phyloP scores from a whole-genome alignment of 2,329 filamentous ascomycete species.

The Cladosporium sp. region DNA sequence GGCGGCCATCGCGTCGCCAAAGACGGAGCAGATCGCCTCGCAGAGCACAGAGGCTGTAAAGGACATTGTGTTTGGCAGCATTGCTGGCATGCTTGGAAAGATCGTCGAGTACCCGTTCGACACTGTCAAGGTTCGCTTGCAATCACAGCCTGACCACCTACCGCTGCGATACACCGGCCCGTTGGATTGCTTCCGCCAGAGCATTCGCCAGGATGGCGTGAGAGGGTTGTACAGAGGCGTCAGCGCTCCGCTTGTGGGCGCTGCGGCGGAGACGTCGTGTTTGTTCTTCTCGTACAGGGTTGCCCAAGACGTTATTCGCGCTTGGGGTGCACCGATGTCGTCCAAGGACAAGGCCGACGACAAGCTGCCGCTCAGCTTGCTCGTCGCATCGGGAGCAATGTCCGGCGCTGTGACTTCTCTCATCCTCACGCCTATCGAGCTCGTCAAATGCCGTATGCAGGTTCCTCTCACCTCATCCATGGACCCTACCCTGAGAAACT shows the following conservation, averaged over 20 bases:
- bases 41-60: slow-evolving; percentile 68
- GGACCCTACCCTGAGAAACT: slow-evolving; percentile 22
- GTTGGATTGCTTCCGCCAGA: slow-evolving; percentile 88
- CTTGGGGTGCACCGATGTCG: slow-evolving; percentile 32
- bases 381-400: slow-evolving; percentile 77
- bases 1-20: background rate
- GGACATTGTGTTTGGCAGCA: slow-evolving; percentile 83
- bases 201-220: slow-evolving; percentile 73
- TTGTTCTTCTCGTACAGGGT: slow-evolving; percentile 88
- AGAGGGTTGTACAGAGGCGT: slow-evolving; percentile 85
- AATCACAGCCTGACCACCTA: slow-evolving; percentile 84
- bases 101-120: slow-evolving; percentile 98
- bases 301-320: slow-evolving; percentile 53
- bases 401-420: slow-evolving; percentile 86
- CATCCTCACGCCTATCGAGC: slow-evolving; percentile 88
- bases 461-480: slow-evolving; percentile 51
- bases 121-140: slow-evolving; percentile 93
- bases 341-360: slow-evolving; percentile 26
- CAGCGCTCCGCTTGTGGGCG: slow-evolving; percentile 82
- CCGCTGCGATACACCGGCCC: slow-evolving; percentile 81
- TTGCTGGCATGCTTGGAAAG: slow-evolving; percentile 87
- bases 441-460: slow-evolving; percentile 98
- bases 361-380: slow-evolving; percentile 66
- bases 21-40: slow-evolving; percentile 15
- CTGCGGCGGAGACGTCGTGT: slow-evolving; percentile 86